Percentiles rank a stretch among this genome's conserved stretches.
phyloP scores from a whole-genome alignment of 192 early-diverging fungal species.

The Rhizoclosmatium sp. region DNA sequence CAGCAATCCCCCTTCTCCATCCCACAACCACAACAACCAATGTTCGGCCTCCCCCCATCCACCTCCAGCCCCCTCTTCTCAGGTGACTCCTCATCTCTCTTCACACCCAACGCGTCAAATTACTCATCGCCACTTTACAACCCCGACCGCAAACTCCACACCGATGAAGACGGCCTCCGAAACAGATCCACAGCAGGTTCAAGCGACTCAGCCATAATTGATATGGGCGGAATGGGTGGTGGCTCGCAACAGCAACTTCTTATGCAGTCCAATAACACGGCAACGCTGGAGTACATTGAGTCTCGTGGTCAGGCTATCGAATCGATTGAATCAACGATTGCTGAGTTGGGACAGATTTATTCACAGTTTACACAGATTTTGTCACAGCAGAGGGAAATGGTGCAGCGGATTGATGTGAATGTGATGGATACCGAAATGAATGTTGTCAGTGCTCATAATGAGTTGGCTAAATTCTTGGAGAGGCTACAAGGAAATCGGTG shows the following conservation, averaged over 20 bases:
- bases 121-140: slow-evolving; percentile 70
- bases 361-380: slow-evolving; percentile 86
- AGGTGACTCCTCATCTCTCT: slow-evolving; percentile 39
- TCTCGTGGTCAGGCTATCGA: slow-evolving; percentile 90
- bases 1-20: neutral
- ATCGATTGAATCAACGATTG: slow-evolving; percentile 96
- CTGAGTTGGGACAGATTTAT: slow-evolving; percentile 92
- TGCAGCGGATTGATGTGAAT: slow-evolving; percentile 94
- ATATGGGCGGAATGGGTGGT: slow-evolving; percentile 48
- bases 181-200: neutral
- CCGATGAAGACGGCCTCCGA: slow-evolving; percentile 22
- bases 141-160: slow-evolving; percentile 51
- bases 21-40: neutral
- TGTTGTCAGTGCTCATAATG: slow-evolving; percentile 86
- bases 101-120: slow-evolving; percentile 30
- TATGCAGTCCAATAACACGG: slow-evolving; percentile 53
- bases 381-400: slow-evolving; percentile 84
- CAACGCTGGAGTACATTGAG: slow-evolving; percentile 84
- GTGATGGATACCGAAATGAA: slow-evolving; percentile 92
- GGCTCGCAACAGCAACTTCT: slow-evolving; percentile 70
- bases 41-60: neutral
- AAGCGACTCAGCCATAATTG: slow-evolving; percentile 44
- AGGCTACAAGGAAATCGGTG: slow-evolving; percentile 92
- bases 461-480: slow-evolving; percentile 92
- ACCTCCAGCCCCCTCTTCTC: slow-evolving; percentile 1